Evolutionary conservation across 352 stramenopile genomes (phyloP).

Genomic region (Pythium brachiatum): DNA sequence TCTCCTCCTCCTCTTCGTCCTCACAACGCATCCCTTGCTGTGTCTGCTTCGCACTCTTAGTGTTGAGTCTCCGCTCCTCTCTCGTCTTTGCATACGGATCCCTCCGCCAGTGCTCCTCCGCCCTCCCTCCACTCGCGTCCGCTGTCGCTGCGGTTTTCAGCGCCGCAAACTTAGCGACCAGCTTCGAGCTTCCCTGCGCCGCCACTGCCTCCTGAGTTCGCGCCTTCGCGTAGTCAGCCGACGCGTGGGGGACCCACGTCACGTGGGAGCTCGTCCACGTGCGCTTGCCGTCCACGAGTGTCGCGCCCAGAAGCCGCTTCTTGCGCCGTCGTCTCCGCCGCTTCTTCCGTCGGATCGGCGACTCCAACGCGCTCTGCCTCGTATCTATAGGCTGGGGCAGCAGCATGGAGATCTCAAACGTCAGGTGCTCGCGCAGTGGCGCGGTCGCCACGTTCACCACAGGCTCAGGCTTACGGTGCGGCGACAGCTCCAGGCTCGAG

Average conservation of each 20-base stretch:
- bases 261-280: conserved; percentile 37
- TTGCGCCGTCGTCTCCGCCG: conserved; percentile 27
- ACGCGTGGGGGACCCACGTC: conserved; percentile 41
- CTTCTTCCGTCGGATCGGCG: conserved; percentile 42
- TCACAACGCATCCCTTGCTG: background rate
- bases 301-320: conserved; percentile 22
- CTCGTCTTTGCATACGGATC: background rate
- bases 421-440: conserved; percentile 46
- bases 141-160: conserved; percentile 9
- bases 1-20: background rate
- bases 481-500: no score
- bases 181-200: conserved; percentile 21
- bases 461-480: conserved; percentile 19
- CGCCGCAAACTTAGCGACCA: conserved; percentile 39
- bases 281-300: conserved; percentile 19
- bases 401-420: conserved; percentile 64
- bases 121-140: background rate
- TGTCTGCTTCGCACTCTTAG: background rate
- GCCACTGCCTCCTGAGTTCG: conserved; percentile 26
- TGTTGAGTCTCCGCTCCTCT: background rate
- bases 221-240: conserved; percentile 43
- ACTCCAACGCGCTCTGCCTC: conserved; percentile 48
- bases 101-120: no score
- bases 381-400: conserved; percentile 47
- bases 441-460: conserved; percentile 34